Base-by-base conservation (phyloP, 2,329 filamentous ascomycete species). In the Diaporthe caulivora region DNA sequence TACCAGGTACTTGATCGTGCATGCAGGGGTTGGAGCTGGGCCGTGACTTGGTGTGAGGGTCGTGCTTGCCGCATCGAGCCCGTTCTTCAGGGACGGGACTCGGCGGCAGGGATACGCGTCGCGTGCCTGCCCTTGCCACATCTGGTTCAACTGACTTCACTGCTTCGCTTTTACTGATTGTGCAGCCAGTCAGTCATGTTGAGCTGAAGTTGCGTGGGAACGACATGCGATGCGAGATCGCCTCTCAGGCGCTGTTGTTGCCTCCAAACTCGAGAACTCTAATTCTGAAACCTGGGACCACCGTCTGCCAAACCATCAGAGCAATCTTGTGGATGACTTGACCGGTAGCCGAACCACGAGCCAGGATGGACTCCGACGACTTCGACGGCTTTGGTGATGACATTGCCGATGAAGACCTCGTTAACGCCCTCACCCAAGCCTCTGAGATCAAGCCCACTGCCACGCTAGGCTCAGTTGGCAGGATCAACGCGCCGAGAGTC, bases 331-430 rank as follows among this genome's bases (percentile, higher is more conserved):
- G 55, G n/a, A 42, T 65, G 62, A 65, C 21, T 51, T 37, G 10
- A 34, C 42, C 42, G n/a, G 55, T 53, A 34, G 34, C 44, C 37
- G 44, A 31, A 37, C 15, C 26, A 13, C 74, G 55, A 42, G 69
- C 68, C 58, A 77, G 58, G 58, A 89, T 89, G 88, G 86, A 89
- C 74, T 86, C 84, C 74, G 90, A 93, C 76, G 90, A 92, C 58
- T 93, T 90, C 78, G 90, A 90, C 76, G 90, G 92, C 58, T 92
- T 90, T 78, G 90, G 90, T 73, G 90, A 91, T 75, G 88, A 89
- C 75, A 87, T 93, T 69, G 87, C 89, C 69, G 92, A 94, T 75
- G 92, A 92, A 78, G 92, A 92, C 76, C 83, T 94, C 73, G 85
- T 93, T 57, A 83, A 87, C 47, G 91, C 88, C 9, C 85, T 91